Percentiles rank a stretch among this genome's conserved stretches.
Conservation (phyloP, 139 green algal species). For the Desmodesmus armatus region DNA sequence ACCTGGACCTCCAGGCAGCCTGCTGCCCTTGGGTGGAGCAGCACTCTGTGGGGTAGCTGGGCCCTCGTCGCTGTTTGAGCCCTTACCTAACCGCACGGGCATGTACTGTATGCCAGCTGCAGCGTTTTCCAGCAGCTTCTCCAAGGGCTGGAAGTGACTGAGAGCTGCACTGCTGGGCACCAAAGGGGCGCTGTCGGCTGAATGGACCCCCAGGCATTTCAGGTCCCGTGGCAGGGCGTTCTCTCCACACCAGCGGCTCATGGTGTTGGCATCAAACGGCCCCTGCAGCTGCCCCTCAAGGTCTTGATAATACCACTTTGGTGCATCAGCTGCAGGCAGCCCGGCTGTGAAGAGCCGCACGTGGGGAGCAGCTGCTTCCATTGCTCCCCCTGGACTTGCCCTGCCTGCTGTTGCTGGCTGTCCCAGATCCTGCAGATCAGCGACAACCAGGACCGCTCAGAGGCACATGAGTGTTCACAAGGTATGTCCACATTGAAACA, state of each 20-base stretch:
- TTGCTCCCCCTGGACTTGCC: too few relatives aligned
- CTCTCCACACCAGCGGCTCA: slow-evolving; percentile 31
- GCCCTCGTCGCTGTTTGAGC: neutral
- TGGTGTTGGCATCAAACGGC: slow-evolving; percentile 39
- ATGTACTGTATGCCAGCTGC: slow-evolving; percentile 30
- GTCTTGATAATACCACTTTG: slow-evolving; percentile 44
- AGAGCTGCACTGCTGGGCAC: neutral
- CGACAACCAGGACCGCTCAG: too few relatives aligned
- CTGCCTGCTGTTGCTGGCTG: too few relatives aligned
- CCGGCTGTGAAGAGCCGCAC: slow-evolving; percentile 41
- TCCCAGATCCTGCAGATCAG: too few relatives aligned
- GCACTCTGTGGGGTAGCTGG: slow-evolving; percentile 24
- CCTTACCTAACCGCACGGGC: slow-evolving; percentile 20
- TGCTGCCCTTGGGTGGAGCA: neutral
- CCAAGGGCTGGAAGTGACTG: slow-evolving; percentile 25
- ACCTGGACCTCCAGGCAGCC: neutral
- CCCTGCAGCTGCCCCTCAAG: slow-evolving; percentile 39
- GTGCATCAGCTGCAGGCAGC: slow-evolving; percentile 2
- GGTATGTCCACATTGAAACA: too few relatives aligned
- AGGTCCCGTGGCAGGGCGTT: slow-evolving; percentile 35
- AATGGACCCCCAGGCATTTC: slow-evolving; percentile 1
- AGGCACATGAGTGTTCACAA: too few relatives aligned
- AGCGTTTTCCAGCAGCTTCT: slow-evolving; percentile 29
- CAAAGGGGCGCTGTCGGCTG: neutral
- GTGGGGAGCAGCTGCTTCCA: too few relatives aligned